Evolutionary conservation across 2,329 filamentous ascomycete genomes (phyloP).

Genomic region (Apiospora pterosperma): DNA sequence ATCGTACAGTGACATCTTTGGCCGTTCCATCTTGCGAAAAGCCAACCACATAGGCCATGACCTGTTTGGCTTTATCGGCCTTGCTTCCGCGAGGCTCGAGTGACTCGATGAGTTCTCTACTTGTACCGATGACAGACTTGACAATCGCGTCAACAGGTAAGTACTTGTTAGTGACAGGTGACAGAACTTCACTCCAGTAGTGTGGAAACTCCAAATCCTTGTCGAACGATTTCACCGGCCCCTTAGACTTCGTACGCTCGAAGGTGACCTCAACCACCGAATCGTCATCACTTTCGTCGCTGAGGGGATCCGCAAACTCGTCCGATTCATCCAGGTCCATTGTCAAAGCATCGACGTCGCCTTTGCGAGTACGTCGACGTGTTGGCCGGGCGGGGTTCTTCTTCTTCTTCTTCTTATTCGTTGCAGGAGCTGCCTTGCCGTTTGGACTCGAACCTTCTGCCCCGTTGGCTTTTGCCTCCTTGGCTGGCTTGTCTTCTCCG

Average conservation of each 20-base stretch:
- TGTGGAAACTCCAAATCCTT: slow-evolving; percentile 77
- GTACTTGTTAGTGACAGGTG: slow-evolving; percentile 74
- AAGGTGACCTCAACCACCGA: slow-evolving; percentile 55
- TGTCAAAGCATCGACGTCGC: slow-evolving; percentile 20
- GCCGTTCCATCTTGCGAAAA: slow-evolving; percentile 82
- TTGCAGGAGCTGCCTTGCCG: slow-evolving; percentile 36
- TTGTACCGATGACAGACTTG: slow-evolving; percentile 66
- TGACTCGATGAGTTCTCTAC: slow-evolving; percentile 65
- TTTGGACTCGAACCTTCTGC: slow-evolving; percentile 10
- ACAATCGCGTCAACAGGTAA: slow-evolving; percentile 76
- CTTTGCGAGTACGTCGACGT: slow-evolving; percentile 19
- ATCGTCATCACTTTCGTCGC: slow-evolving; percentile 54
- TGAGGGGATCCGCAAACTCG: slow-evolving; percentile 43
- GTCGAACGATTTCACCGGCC: slow-evolving; percentile 56
- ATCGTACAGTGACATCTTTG: slow-evolving; percentile 92
- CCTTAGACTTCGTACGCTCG: slow-evolving; percentile 34
- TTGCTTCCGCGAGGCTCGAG: slow-evolving; percentile 82
- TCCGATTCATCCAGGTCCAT: slow-evolving; percentile 40
- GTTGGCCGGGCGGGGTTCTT: slow-evolving; percentile 15
- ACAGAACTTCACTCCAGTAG: slow-evolving; percentile 92
- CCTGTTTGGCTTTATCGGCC: slow-evolving; percentile 82
- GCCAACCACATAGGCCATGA: slow-evolving; percentile 85
- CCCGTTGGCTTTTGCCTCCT: slow-evolving; percentile 11
- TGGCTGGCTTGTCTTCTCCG: slow-evolving; percentile 43
- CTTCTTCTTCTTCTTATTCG: slow-evolving; percentile 10